A percentile compares a stretch with the other conserved stretches of the same genome.
Conservation (phyloP, 2,329 filamentous ascomycete genomes). For the Exophiala sideris region DNA sequence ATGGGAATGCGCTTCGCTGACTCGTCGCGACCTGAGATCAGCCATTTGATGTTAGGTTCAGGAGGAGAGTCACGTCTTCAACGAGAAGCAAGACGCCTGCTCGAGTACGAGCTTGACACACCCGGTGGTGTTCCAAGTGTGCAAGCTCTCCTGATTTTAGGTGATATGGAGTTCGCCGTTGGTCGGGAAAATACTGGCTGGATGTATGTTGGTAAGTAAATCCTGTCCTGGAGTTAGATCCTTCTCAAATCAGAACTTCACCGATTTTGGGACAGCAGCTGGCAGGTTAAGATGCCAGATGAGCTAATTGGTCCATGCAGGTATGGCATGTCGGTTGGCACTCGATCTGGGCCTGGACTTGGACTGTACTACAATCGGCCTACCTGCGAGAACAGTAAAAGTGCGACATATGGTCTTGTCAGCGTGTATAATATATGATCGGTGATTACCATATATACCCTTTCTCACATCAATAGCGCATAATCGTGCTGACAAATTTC, state of each 20-base stretch:
- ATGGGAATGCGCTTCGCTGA: slow-evolving; percentile 4
- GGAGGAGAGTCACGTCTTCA: slow-evolving; percentile 1
- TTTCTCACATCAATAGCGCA: neutral
- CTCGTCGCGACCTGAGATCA: neutral
- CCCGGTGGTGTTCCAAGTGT: neutral
- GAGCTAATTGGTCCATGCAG: neutral
- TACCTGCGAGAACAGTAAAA: slow-evolving; percentile 11
- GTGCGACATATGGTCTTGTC: slow-evolving; percentile 7
- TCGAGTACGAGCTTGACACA: neutral
- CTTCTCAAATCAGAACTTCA: too few relatives aligned
- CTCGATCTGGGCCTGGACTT: slow-evolving; percentile 41
- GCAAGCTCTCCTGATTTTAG: slow-evolving; percentile 6
- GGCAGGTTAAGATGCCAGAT: neutral
- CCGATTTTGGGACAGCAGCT: neutral
- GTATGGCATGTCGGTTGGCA: slow-evolving; percentile 40
- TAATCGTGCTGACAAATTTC: neutral
- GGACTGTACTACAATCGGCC: slow-evolving; percentile 24
- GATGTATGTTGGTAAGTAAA: slow-evolving; percentile 35
- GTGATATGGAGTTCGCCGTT: neutral
- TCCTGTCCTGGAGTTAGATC: neutral
- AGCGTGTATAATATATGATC: slow-evolving; percentile 3
- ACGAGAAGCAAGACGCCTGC: neutral
- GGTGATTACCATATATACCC: neutral
- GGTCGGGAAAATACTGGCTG: slow-evolving; percentile 30
- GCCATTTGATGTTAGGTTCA: neutral